Evolutionary conservation across 1,284 basidiomycete genomes (phyloP).

Genomic region (Apiotrichum brassicae): DNA sequence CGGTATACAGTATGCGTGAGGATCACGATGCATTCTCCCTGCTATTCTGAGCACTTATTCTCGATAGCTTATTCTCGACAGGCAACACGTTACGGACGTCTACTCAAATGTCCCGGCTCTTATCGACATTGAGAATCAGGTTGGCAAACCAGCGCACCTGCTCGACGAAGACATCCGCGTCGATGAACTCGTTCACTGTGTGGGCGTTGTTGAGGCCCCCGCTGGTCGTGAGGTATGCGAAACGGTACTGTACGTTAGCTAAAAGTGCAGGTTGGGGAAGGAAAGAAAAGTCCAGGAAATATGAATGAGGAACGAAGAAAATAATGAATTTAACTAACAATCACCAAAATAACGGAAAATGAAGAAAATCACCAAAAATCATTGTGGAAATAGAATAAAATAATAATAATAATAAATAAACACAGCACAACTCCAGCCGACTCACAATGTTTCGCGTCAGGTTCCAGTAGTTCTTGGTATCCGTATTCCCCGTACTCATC

Average conservation of each 20-base stretch:
- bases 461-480: conserved; percentile 43
- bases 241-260: conserved; percentile 30
- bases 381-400: too few species aligned
- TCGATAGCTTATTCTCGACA: too few species aligned
- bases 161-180: conserved; percentile 33
- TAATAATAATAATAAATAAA: too few species aligned
- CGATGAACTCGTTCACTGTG: conserved; percentile 39
- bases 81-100: too few species aligned
- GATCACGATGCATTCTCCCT: too few species aligned
- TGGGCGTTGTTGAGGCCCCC: conserved; percentile 25
- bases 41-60: too few species aligned
- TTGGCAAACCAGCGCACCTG: conserved; percentile 39
- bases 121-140: conserved; percentile 40
- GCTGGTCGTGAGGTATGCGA: conserved; percentile 23
- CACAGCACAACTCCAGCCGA: neutral
- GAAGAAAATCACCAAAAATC: neutral
- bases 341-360: neutral
- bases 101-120: conserved; percentile 25
- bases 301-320: too few species aligned
- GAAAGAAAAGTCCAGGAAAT: too few species aligned
- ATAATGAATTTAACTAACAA: too few species aligned
- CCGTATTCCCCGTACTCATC: conserved; percentile 35
- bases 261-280: too few species aligned
- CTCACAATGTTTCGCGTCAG: conserved; percentile 34
- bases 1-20: too few species aligned